phyloP scores from a whole-genome alignment of 2,329 filamentous ascomycete genomes.

The Penicillium palitans region DNA sequence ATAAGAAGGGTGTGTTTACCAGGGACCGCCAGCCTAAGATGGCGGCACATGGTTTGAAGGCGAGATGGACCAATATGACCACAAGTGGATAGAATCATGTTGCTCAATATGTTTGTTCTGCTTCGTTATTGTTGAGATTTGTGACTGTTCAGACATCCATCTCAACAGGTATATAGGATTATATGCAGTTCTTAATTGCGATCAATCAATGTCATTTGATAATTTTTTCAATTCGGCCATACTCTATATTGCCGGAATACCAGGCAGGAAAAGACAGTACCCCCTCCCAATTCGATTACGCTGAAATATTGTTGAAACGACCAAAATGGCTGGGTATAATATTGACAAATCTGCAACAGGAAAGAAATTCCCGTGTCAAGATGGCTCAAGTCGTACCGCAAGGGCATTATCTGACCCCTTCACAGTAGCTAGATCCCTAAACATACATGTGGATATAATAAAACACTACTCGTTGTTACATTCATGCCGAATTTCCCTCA shows the following conservation, averaged over 20 bases:
- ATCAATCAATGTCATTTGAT: neutral
- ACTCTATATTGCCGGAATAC: neutral
- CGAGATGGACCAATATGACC: neutral
- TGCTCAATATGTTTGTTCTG: neutral
- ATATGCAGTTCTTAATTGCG: neutral
- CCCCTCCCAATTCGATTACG: neutral
- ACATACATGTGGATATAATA: neutral
- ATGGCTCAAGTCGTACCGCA: neutral
- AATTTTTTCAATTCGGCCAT: neutral
- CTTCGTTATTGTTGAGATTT: neutral
- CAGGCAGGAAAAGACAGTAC: neutral
- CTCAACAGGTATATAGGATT: neutral
- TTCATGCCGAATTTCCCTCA: neutral
- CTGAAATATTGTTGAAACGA: neutral
- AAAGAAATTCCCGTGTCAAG: neutral
- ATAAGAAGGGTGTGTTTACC: constrained; percentile 8
- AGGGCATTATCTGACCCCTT: neutral
- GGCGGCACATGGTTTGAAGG: neutral
- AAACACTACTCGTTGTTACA: neutral
- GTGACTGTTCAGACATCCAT: neutral
- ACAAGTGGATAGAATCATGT: neutral
- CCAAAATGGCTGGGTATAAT: neutral
- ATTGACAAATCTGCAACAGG: neutral
- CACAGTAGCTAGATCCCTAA: neutral
- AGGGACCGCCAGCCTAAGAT: constrained; percentile 5